A percentile compares a stretch with the other conserved stretches of the same genome.
Conservation (phyloP, 805 yeast genomes). For the Metschnikowia corniflorae region DNA sequence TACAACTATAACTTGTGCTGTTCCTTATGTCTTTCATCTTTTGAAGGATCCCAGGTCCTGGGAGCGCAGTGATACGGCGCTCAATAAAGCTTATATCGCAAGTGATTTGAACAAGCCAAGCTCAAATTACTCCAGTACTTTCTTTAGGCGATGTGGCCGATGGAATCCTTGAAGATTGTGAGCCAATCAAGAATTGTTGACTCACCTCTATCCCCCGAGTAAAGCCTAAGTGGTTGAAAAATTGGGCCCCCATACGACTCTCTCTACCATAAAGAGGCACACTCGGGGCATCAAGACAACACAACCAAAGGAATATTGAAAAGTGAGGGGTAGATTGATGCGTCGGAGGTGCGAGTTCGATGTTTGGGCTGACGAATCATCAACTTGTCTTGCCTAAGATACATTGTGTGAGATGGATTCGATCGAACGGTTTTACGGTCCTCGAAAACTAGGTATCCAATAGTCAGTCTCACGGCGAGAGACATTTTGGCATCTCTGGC, state of each 20-base stretch:
- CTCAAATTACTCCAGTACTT: background rate
- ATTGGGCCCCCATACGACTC: background rate
- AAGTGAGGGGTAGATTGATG: background rate
- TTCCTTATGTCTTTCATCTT: background rate
- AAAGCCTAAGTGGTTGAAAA: background rate
- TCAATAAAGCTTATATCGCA: background rate
- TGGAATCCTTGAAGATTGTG: background rate
- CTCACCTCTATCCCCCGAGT: background rate
- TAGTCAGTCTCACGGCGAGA: too few relatives aligned
- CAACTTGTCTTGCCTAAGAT: background rate
- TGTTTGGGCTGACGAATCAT: background rate
- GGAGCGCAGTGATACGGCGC: background rate
- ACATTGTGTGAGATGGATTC: background rate
- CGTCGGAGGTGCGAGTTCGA: background rate
- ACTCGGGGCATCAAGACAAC: background rate
- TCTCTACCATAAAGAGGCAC: background rate
- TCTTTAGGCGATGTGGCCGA: background rate
- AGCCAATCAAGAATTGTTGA: background rate
- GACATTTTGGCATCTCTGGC: too few relatives aligned
- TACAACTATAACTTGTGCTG: background rate
- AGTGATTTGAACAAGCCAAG: background rate
- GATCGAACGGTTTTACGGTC: too few relatives aligned
- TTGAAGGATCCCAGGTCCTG: background rate
- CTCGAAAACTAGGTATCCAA: too few relatives aligned
- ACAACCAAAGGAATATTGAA: background rate